Conservation (phyloP, 1,139 yeast species). For the Candida sp. region DNA sequence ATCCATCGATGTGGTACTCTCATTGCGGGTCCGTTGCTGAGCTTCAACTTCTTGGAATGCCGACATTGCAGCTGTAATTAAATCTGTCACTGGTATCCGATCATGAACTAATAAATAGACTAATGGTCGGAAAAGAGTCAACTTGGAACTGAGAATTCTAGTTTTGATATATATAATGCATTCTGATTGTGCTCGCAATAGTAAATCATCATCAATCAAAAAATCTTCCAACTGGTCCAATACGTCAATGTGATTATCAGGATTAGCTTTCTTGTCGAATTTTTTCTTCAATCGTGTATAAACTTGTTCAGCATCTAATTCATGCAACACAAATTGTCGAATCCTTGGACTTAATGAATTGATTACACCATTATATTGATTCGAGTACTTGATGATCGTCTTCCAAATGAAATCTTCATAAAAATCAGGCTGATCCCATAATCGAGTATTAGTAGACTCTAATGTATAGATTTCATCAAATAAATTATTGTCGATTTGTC, state of each 20-base stretch:
- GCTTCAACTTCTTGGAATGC: slow-evolving; percentile 10
- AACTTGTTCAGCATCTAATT: slow-evolving; percentile 31
- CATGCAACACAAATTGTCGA: slow-evolving; percentile 31
- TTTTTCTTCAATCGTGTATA: slow-evolving; percentile 26
- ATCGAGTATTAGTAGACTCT: slow-evolving; percentile 9
- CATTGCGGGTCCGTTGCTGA: background rate
- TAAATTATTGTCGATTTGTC: slow-evolving; percentile 45
- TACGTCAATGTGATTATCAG: slow-evolving; percentile 11
- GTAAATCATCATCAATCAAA: slow-evolving; percentile 31
- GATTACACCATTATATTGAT: slow-evolving; percentile 40
- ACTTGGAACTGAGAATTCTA: slow-evolving; percentile 30
- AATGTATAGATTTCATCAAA: slow-evolving; percentile 34
- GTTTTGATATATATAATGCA: slow-evolving; percentile 40
- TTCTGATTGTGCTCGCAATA: slow-evolving; percentile 35
- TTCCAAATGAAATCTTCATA: slow-evolving; percentile 23
- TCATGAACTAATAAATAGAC: slow-evolving; percentile 33
- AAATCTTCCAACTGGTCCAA: slow-evolving; percentile 29
- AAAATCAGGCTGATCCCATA: slow-evolving; percentile 29
- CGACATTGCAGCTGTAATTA: slow-evolving; percentile 22
- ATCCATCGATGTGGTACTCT: slow-evolving; percentile 7
- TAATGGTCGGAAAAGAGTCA: slow-evolving; percentile 33
- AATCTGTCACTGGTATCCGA: slow-evolving; percentile 20
- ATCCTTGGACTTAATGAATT: slow-evolving; percentile 34
- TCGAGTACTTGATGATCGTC: slow-evolving; percentile 30
- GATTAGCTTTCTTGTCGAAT: slow-evolving; percentile 13